A percentile compares a stretch with the other conserved stretches of the same genome.
Conservation (phyloP, 768 basidiomycete genomes). For the Nidula microcarpa region DNA sequence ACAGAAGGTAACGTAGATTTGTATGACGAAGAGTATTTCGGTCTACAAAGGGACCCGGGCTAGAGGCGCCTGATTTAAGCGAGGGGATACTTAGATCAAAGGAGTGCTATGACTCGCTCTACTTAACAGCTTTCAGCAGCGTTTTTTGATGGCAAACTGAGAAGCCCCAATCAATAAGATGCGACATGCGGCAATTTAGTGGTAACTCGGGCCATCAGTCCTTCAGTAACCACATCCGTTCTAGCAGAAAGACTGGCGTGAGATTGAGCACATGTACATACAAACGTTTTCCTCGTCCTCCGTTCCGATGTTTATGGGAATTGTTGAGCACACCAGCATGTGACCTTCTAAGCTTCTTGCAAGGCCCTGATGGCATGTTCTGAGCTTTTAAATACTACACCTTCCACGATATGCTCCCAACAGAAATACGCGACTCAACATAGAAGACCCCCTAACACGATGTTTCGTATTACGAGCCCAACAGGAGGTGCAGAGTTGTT, state of each 20-base stretch:
- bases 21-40: neutral
- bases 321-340: slow-evolving; percentile 21
- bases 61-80: neutral
- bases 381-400: no score
- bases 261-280: slow-evolving; percentile 30
- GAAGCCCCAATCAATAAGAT: slow-evolving; percentile 8
- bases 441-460: no score
- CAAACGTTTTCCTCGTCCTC: slow-evolving; percentile 21
- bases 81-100: neutral
- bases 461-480: no score
- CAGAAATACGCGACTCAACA: no score
- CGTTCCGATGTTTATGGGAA: slow-evolving; percentile 31
- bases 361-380: no score
- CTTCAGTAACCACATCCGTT: slow-evolving; percentile 23
- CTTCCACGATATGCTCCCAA: no score
- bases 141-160: slow-evolving; percentile 17
- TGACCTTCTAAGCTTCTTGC: slow-evolving; percentile 13
- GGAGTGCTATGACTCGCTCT: neutral
- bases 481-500: no score
- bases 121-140: slow-evolving; percentile 11
- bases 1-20: neutral
- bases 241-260: slow-evolving; percentile 22
- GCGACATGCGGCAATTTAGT: slow-evolving; percentile 23
- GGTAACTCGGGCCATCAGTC: slow-evolving; percentile 16
- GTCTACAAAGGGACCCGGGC: neutral